Evolutionary conservation across 129 eudicot genomes (phyloP), one percentile per base, ranked within the genome.

Genomic region (Ambrosia trifida): DNA sequence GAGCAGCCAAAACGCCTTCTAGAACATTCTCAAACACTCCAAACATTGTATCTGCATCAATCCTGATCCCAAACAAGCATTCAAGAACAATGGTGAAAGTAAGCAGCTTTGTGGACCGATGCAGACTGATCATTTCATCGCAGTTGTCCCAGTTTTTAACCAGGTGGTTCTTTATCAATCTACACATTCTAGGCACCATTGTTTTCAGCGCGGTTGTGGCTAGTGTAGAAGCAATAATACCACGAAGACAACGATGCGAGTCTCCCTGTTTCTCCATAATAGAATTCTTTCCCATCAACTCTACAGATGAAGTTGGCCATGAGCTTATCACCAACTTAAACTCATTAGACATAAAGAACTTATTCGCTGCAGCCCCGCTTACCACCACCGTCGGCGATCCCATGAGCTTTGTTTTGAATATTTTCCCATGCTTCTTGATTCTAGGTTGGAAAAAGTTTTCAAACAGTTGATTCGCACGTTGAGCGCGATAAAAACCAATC

Each of bases 231-330:
- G 98, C 69, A 2, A 89, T 77, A 9, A 89, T 72, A 9, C 90
- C 94, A 4, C 95, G 95, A 40, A 92, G 78, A 45, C 66, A 66
- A 18, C 86, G 78, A 44, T 91, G 96, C 0, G 80, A 79, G n/a
- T 88, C 94, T 19, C 96, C 97, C 60, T 85, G 88, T 79, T 88
- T 91, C 74, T 88, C 89, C 97, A 91, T 91, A 36, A 88, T 88
- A 11, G 84, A 88, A 43, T 86, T 66, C 64, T 47, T 77, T 3
- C 97, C 96, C 97, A 88, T 88, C 35, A 91, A 80, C 43, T 91
- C 83, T 2, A 91, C 96, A 0, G 96, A 82, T 0, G 97, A 91
- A 47, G 96, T 66, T 19, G 97, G 94, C 91, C 96, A 88, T 12
- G 94, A 91, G 72, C 96, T 88, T 30, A 88, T 57, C 36, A 89